Evolutionary conservation across 768 basidiomycete genomes (phyloP).

Genomic region (Macrolepiota fuliginosa): DNA sequence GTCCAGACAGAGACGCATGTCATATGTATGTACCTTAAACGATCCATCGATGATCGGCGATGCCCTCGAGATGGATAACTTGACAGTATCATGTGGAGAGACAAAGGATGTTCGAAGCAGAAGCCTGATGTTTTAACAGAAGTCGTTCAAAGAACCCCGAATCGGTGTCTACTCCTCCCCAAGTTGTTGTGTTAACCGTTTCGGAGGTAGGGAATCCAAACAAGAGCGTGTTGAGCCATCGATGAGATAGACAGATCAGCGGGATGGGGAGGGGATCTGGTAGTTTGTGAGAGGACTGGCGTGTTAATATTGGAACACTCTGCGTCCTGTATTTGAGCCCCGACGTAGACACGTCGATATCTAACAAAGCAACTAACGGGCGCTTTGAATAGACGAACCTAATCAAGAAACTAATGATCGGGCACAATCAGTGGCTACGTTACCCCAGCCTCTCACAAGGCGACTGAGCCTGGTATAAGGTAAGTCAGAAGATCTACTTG

Average conservation of each 20-base stretch:
- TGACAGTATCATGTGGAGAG: not conserved
- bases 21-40: not conserved
- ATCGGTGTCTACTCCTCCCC: not conserved
- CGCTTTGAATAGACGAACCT: not conserved
- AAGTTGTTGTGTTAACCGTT: not conserved
- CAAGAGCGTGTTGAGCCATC: too few species aligned
- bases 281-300: too few species aligned
- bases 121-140: not conserved
- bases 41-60: not conserved
- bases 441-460: not conserved
- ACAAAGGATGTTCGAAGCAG: not conserved
- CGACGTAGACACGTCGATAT: not conserved
- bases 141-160: not conserved
- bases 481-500: not conserved
- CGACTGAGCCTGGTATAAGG: not conserved
- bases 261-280: too few species aligned
- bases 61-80: not conserved
- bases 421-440: not conserved
- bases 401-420: not conserved
- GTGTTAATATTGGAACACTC: too few species aligned
- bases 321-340: not conserved
- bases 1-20: not conserved
- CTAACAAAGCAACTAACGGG: not conserved
- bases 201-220: not conserved
- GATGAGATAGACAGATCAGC: too few species aligned